Base-by-base conservation (phyloP, 2,329 filamentous ascomycete species). In the Penicillium sp. region DNA sequence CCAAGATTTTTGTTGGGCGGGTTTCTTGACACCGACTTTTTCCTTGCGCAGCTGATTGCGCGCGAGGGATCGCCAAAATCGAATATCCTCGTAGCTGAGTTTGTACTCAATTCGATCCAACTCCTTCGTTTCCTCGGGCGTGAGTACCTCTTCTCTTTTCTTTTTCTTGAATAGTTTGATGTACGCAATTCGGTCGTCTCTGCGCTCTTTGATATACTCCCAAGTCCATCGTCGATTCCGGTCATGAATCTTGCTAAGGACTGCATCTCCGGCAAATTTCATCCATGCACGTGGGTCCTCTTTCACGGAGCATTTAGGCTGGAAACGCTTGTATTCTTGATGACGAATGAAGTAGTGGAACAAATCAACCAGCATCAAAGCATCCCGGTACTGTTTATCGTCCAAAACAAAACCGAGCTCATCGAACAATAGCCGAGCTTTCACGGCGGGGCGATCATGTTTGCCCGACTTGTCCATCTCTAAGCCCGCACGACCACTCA, bases 261-360 rank as follows among this genome's bases (percentile, higher is more conserved):
- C 88, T 22, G 94, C 92, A 69, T 96, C 86, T 25, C 90, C 93
- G 2, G 95, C 96, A 77, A 98, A 99, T 60, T 85, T 86, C 58
- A 99, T 82, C 95, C 95, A 99, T 0, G 94, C 95, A 40, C 87
- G 86, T 14, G 95, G 94, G 69, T 98, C 92, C 75, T 98, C 92
- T 73, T 93, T 96, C 0, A 92, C 91, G 0, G 85, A 85, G 60
- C 83, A 88, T 73, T 96, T 95, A 4, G 95, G 95, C 70, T 97
- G 92, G 60, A 93, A 83, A 70, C 90, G 94, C 74, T 96, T 96
- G 81, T 98, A 97, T 75, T 99, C 94, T 75, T 98, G 95, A 68
- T 99, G 95, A 35, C 94, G 89, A 69, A 97, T 91, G 76, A 98
- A 99, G 78, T 97, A 98, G 76, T 99, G 95, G 81, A 99, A 99